Base-by-base conservation (phyloP, 345 rosid species). In the Rhizophora mangle region DNA sequence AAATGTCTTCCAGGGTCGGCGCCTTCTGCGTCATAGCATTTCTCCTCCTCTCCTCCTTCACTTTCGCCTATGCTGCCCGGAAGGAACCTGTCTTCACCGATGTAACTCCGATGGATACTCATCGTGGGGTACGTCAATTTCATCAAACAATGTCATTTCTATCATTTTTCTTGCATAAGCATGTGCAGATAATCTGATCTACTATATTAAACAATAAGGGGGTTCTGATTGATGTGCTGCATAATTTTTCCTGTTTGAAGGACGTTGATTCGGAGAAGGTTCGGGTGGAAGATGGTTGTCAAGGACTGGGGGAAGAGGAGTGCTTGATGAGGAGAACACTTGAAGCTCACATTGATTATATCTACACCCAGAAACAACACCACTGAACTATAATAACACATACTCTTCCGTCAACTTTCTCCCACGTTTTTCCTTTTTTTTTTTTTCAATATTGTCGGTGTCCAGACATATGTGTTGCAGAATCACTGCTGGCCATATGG, bases 1-100 rank as follows among this genome's bases (percentile, higher is more conserved):
- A 27, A 21, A 80, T 81, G 84, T 20, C 67, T 61, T 60, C 59
- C 53, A 68, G 65, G 69, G 62, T 65, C 82, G 31, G 62, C 77
- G 22, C 64, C 55, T 6, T 65, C 32, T 72, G 71, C 72, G 26
- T 72, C 0, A 27, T 72, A 5, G 70, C 67, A 60, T 43, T 76
- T 27, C 65, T 82, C 26, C 31, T 74, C 60, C 13, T 60, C 53
- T 31, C 47, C 75, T 31, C 47, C 69, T 60, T 68, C 59, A n/a
- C 73, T 62, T 54, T 72, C n/a, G 22, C 69, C 37, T 37, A 54
- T 55, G 67, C 70, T 31, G 58, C 72, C 72, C 74, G 77, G 5
- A 67, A 78, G 1, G 68, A 65, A 9, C 79, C 82, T 1, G 19
- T 68, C 64, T 46, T 64, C 20, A 2, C 54, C 30, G 51, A 31